A percentile compares a stretch with the other conserved stretches of the same genome.
phyloP scores from a whole-genome alignment of 2,329 filamentous ascomycete genomes.

The Ophiostoma himal-ulmi region DNA sequence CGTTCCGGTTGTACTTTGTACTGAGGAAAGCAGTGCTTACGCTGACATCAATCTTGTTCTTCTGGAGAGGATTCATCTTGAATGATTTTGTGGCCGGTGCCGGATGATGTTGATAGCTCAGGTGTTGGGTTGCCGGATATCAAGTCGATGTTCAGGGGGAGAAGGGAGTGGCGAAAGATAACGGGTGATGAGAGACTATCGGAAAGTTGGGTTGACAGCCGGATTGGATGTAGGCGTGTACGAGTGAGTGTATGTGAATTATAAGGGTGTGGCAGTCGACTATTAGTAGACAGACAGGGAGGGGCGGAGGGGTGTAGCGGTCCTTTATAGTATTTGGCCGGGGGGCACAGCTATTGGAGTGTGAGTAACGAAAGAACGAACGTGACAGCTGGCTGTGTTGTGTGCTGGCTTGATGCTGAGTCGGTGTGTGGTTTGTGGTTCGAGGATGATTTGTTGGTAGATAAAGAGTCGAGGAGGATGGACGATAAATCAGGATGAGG shows the following conservation, averaged over 20 bases:
- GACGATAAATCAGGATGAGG: background rate
- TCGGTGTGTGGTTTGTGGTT: background rate
- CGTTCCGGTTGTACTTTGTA: background rate
- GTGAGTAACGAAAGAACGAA: background rate
- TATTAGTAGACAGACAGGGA: background rate
- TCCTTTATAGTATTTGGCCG: background rate
- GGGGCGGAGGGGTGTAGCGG: background rate
- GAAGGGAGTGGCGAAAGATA: background rate
- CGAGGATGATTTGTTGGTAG: background rate
- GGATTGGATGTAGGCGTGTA: background rate
- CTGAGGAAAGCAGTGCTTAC: constrained; percentile 47
- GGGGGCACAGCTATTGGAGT: background rate
- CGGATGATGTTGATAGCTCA: background rate
- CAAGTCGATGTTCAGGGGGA: background rate
- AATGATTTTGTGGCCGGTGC: background rate
- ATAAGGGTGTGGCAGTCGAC: background rate
- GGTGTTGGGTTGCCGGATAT: background rate
- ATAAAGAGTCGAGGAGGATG: background rate
- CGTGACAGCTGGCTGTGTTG: background rate
- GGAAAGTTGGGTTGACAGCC: background rate
- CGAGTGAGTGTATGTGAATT: background rate
- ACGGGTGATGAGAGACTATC: background rate
- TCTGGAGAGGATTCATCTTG: constrained; percentile 86
- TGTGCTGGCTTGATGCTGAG: background rate
- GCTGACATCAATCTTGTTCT: constrained; percentile 96